Conservation (phyloP, 768 basidiomycete genomes). For the Phylloporus sp. region DNA sequence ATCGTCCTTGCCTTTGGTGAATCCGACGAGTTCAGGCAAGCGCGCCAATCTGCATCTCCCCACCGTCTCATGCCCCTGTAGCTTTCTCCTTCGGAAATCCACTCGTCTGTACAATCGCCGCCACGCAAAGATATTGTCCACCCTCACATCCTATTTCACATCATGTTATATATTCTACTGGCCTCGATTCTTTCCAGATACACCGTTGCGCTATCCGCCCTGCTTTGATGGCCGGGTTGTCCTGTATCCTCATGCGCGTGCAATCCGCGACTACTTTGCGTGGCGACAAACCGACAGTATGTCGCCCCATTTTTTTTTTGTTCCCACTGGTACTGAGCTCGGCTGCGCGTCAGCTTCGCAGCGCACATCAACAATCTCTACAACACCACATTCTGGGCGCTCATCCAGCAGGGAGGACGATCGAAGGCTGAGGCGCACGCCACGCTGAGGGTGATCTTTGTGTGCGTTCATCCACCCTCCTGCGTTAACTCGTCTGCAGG, state of each 20-base stretch:
- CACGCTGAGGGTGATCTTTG: constrained; percentile 56
- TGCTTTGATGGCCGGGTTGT: constrained; percentile 91
- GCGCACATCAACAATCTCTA: constrained; percentile 98
- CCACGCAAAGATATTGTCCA: constrained; percentile 79
- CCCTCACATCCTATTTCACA: constrained; percentile 84
- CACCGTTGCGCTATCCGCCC: constrained; percentile 74
- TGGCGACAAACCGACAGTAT: constrained; percentile 96
- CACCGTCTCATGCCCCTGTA: constrained; percentile 28
- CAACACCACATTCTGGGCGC: constrained; percentile 94
- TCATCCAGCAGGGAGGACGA: constrained; percentile 79
- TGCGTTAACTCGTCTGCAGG: constrained; percentile 44
- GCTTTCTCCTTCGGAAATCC: constrained; percentile 80
- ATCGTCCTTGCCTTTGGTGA: constrained; percentile 90
- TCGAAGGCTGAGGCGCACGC: constrained; percentile 79
- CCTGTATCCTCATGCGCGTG: constrained; percentile 67
- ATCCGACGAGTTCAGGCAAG: constrained; percentile 93
- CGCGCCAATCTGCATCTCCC: neutral
- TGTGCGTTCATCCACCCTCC: neutral
- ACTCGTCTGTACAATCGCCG: constrained; percentile 83
- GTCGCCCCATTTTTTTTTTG: constrained; percentile 26
- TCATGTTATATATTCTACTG: constrained; percentile 88
- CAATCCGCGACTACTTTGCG: constrained; percentile 87
- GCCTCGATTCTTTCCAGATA: constrained; percentile 72
- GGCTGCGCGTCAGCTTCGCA: constrained; percentile 33
- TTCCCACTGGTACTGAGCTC: constrained; percentile 6